These are phyloP conservation scores for Hibiscus mutabilis DNA, from an alignment of 345 rosid genomes.

Conservation along the genomic window DNA sequence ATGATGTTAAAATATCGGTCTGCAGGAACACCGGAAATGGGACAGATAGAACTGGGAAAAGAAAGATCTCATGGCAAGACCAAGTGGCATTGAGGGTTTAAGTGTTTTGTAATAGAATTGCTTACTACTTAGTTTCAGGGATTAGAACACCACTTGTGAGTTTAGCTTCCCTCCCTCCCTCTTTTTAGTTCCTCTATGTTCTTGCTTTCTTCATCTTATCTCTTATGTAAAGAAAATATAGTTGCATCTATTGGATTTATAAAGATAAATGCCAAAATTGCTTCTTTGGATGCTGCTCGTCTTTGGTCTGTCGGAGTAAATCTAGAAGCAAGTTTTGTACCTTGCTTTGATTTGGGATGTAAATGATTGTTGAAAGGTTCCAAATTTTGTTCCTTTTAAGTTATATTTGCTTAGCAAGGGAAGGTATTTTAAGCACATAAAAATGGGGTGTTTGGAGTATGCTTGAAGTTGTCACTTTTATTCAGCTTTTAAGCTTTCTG, in stretches of 20 bases:
- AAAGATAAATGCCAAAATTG: slow-evolving; percentile 20
- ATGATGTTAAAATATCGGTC: slow-evolving; percentile 44
- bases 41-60: slow-evolving; percentile 50
- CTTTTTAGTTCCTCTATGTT: not conserved
- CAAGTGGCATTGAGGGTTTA: slow-evolving; percentile 76
- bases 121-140: not conserved
- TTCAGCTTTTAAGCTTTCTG: not conserved
- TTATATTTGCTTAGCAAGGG: no score
- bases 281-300: not conserved
- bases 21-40: slow-evolving; percentile 58
- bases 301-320: not conserved
- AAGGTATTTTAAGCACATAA: no score
- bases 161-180: not conserved
- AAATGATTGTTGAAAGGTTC: no score
- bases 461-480: no score
- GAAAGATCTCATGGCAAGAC: slow-evolving; percentile 96
- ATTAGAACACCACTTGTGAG: not conserved
- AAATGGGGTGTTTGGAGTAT: no score
- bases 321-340: not conserved
- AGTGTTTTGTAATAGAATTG: slow-evolving; percentile 19
- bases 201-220: not conserved
- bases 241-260: slow-evolving; percentile 12
- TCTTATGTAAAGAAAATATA: slow-evolving; percentile 24
- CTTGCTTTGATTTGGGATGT: not conserved
- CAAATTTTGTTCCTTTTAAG: no score